A percentile compares a stretch with the other conserved stretches of the same genome.
phyloP scores from a whole-genome alignment of 2,329 filamentous ascomycete species.

The Colletotrichum endophyticum region DNA sequence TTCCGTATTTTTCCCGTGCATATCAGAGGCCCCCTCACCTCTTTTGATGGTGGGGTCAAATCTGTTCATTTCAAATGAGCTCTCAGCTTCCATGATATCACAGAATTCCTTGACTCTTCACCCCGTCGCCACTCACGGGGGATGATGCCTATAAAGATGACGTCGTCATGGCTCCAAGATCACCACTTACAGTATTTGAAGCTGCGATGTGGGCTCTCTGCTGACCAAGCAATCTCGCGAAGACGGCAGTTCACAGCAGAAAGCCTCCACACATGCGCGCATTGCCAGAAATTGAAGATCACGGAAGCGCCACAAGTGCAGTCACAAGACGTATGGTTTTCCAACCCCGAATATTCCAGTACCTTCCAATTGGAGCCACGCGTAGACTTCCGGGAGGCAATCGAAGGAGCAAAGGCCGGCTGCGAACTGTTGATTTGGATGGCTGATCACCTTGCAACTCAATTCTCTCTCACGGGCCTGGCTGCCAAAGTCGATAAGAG shows the following conservation, averaged over 20 bases:
- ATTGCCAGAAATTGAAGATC: not conserved
- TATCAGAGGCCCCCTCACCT: not conserved
- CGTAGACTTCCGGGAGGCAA: not conserved
- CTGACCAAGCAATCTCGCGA: not conserved
- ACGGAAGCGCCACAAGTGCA: not conserved
- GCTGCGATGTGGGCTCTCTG: not conserved
- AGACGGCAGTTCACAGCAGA: not conserved
- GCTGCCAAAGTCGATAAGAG: not conserved
- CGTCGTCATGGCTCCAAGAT: not conserved
- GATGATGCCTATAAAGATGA: not conserved
- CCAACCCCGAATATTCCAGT: not conserved
- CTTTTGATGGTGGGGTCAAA: not conserved
- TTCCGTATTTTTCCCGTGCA: not conserved
- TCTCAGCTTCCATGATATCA: not conserved
- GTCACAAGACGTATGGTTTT: not conserved
- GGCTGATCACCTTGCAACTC: not conserved
- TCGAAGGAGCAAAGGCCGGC: not conserved
- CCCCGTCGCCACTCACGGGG: not conserved
- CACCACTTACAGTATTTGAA: not conserved
- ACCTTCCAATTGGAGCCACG: not conserved
- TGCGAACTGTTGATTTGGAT: not conserved
- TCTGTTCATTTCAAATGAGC: not conserved
- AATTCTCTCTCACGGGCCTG: not conserved
- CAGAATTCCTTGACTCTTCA: not conserved
- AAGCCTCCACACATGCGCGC: not conserved